Evolutionary conservation across 2,329 filamentous ascomycete species (phyloP).

Genomic region (Metarhizium sp.): DNA sequence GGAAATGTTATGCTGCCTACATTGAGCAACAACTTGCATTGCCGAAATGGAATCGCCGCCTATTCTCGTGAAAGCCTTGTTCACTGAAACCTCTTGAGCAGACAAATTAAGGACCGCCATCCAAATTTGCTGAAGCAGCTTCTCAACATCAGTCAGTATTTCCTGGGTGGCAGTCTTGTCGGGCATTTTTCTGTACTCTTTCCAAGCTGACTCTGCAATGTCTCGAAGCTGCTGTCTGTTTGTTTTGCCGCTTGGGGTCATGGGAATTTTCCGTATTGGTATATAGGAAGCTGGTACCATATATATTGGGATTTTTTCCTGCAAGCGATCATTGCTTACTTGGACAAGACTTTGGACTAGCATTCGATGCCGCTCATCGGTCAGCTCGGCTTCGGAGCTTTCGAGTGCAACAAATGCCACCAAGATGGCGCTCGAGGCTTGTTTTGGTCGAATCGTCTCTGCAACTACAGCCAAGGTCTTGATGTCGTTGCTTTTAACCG

Average conservation of each 20-base stretch:
- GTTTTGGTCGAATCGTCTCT: constrained; percentile 6
- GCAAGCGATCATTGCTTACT: background rate
- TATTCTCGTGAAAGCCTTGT: constrained; percentile 26
- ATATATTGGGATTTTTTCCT: constrained; percentile 3
- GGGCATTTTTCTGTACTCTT: background rate
- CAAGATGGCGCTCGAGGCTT: constrained; percentile 5
- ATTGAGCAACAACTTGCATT: constrained; percentile 32
- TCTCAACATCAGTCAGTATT: constrained; percentile 3
- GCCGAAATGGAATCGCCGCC: constrained; percentile 36
- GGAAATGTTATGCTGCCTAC: constrained; percentile 18
- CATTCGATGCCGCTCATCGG: background rate
- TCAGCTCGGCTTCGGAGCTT: background rate
- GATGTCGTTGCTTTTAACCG: background rate
- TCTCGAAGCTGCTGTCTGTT: constrained; percentile 7
- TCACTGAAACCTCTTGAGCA: constrained; percentile 16
- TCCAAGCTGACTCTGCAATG: constrained; percentile 3
- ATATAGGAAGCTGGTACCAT: constrained; percentile 12
- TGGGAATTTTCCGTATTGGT: constrained; percentile 6
- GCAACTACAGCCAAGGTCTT: constrained; percentile 4
- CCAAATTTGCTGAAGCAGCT: constrained; percentile 21
- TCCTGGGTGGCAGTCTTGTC: background rate
- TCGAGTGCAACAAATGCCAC: constrained; percentile 9
- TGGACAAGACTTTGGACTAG: constrained; percentile 2
- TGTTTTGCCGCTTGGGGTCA: constrained; percentile 8
- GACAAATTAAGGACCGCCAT: constrained; percentile 28